Conservation (phyloP, 208 protist species). For the Trichomonas gallinae region DNA sequence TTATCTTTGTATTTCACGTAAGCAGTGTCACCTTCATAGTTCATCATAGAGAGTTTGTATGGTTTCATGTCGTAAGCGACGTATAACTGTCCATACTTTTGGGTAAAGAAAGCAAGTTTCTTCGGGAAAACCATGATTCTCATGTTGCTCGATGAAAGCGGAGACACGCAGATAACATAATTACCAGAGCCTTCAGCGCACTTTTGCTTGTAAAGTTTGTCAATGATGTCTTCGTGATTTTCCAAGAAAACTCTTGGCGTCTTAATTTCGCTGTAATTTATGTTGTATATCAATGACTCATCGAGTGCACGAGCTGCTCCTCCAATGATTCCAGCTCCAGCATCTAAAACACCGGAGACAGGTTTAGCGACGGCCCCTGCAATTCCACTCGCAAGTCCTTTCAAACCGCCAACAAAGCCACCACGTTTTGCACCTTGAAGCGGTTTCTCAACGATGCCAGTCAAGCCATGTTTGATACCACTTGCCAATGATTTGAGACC, state of each 20-base stretch:
- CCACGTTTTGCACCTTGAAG: background rate
- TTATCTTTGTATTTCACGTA: background rate
- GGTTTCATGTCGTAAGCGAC: background rate
- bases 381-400: background rate
- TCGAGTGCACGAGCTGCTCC: background rate
- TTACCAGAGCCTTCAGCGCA: background rate
- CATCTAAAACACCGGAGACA: background rate
- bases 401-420: background rate
- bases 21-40: background rate
- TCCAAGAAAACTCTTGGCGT: background rate
- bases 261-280: background rate
- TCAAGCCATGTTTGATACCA: background rate
- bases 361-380: background rate
- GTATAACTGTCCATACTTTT: background rate
- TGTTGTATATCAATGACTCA: background rate
- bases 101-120: background rate
- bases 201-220: background rate
- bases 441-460: background rate
- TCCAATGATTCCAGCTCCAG: background rate
- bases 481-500: background rate
- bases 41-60: background rate
- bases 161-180: background rate
- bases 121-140: background rate
- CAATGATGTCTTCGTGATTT: background rate
- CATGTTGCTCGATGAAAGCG: background rate